Evolutionary conservation across 2,329 filamentous ascomycete species (phyloP), one percentile per base, ranked within the genome.

Genomic region (Knoxdaviesia capensis): DNA sequence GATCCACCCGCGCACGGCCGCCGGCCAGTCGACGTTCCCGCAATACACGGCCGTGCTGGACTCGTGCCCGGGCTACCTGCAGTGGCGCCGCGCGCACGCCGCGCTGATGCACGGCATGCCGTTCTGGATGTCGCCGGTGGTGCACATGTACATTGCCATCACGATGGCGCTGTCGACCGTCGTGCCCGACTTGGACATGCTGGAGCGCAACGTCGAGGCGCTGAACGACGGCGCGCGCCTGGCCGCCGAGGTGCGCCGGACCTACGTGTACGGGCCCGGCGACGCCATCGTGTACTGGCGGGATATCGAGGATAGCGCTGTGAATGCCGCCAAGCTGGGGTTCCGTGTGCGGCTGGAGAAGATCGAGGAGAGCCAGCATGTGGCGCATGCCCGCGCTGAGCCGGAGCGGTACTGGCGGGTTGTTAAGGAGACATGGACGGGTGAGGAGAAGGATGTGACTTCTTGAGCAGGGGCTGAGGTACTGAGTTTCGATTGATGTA

Each of bases 251-350:
- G 56, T 56, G 4, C 54, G 60, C 20, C 57, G 70, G 34, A 55
- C 61, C n/a, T 75, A 74, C 46, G 46, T 74, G 11, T 74, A 71
- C 45, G 63, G 65, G 7, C 56, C 59, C 34, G 59, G 53, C 2
- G 71, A 75, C 49, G 45, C 49, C 34, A 56, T 72, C 46, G 63
- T 74, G 5, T 53, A 57, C 3, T 64, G 56, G 52, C 48, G 46
- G 6, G 61, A 70, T 44, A 58, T 74, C 5, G 65, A 71, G 51
- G 44, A 48, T 36, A 67, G 74, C 47, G 66, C 64, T 0, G 50
- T 45, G 3, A 54, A 61, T 37, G 66, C 69, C 0, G 48, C 41
- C 31, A 45, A 48, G 6, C 54, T 48, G 6, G 66, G 65, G 2
- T 62, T 64, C 35, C 42, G 43, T 4, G 61, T 70, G 2, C 53